Conservation (phyloP, 106 monocot genomes). For the Dactylorhiza incarnata region DNA sequence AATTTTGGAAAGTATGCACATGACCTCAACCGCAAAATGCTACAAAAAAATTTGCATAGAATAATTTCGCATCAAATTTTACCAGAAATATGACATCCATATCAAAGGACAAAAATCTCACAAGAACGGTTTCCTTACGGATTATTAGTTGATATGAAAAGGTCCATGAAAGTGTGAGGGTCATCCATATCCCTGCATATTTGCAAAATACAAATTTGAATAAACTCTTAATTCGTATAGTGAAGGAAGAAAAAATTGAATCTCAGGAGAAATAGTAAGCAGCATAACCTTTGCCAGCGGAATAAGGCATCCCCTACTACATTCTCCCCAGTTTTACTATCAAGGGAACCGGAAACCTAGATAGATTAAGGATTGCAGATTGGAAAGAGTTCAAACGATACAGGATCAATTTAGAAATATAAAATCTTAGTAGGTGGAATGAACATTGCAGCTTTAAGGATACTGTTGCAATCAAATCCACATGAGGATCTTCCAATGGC, state of each 20-base stretch:
- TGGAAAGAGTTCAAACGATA: background rate
- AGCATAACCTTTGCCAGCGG: constrained; percentile 84
- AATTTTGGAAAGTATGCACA: constrained; percentile 72
- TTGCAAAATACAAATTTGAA: background rate
- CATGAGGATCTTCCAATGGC: constrained; percentile 85
- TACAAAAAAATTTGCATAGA: constrained; percentile 19
- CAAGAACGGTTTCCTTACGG: constrained; percentile 42
- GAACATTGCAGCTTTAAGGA: constrained; percentile 12
- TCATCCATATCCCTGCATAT: constrained; percentile 77
- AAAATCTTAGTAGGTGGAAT: background rate
- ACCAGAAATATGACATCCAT: background rate
- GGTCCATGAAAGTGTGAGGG: constrained; percentile 91
- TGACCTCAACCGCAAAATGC: constrained; percentile 62
- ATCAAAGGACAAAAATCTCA: background rate
- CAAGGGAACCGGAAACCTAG: constrained; percentile 55
- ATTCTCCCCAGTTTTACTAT: constrained; percentile 28
- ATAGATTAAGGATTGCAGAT: constrained; percentile 32
- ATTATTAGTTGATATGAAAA: constrained; percentile 64
- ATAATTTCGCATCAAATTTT: background rate
- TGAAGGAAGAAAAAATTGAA: background rate
- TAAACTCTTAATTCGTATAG: background rate
- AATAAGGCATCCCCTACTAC: constrained; percentile 79
- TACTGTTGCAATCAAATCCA: constrained; percentile 85
- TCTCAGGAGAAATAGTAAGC: background rate
- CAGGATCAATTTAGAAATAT: too few relatives aligned